These are phyloP conservation scores for Umbelopsis vinacea DNA, from an alignment of 192 early-diverging fungal species.

Conservation along the genomic window DNA sequence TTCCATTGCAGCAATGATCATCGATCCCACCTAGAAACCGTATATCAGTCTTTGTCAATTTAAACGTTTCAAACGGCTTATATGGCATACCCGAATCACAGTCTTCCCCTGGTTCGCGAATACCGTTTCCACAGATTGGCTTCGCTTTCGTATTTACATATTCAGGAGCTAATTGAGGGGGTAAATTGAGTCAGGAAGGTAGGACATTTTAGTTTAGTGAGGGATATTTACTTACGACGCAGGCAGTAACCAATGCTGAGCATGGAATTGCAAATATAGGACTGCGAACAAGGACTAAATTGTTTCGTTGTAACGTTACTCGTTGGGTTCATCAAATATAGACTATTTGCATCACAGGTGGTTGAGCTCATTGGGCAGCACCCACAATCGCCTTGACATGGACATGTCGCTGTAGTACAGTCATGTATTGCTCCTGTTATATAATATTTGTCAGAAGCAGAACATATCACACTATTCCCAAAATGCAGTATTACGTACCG, in stretches of 20 bases:
- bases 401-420: conserved; percentile 73
- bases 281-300: conserved; percentile 72
- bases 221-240: conserved; percentile 21
- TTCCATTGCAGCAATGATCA: conserved; percentile 83
- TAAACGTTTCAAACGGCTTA: not conserved
- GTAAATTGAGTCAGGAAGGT: not conserved
- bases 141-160: conserved; percentile 42
- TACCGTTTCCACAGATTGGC: conserved; percentile 95
- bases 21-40: conserved; percentile 44
- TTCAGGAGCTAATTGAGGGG: conserved; percentile 41
- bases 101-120: conserved; percentile 88
- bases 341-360: conserved; percentile 65
- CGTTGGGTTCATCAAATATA: conserved; percentile 79
- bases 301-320: conserved; percentile 63
- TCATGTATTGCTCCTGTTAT: conserved; percentile 80
- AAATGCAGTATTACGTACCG: conserved; percentile 34
- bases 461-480: not conserved
- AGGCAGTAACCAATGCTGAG: conserved; percentile 35
- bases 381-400: conserved; percentile 50
- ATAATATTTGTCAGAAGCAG: not conserved
- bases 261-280: conserved; percentile 52
- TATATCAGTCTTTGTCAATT: not conserved
- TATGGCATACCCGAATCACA: conserved; percentile 79
- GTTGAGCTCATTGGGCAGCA: conserved; percentile 76
- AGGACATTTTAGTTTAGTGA: not conserved